These are phyloP conservation scores for Cercophora newfieldiana DNA, from an alignment of 495 filamentous ascomycete genomes.

Conservation along the genomic window DNA sequence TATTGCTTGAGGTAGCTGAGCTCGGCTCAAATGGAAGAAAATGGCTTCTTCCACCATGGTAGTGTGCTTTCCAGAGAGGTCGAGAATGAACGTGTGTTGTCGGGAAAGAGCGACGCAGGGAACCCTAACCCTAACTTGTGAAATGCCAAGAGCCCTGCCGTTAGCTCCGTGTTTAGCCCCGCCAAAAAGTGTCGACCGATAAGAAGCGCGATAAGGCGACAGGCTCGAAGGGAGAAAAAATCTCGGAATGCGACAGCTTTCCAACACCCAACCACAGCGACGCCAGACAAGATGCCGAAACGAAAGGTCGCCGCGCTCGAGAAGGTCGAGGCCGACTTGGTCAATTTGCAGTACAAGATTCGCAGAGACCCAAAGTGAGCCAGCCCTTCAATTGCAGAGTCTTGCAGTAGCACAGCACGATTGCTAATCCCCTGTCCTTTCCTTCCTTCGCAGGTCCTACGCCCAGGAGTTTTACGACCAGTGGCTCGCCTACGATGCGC, in stretches of 20 bases:
- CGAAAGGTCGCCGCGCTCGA: constrained; percentile 87
- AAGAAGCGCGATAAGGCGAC: constrained; percentile 22
- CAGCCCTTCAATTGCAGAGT: neutral
- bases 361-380: constrained; percentile 75
- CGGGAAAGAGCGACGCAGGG: too few relatives aligned
- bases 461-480: constrained; percentile 82
- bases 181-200: constrained; percentile 18
- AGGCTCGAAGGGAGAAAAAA: constrained; percentile 18
- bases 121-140: too few relatives aligned
- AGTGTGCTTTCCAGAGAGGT: too few relatives aligned
- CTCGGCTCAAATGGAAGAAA: too few relatives aligned
- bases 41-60: too few relatives aligned
- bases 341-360: constrained; percentile 87
- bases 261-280: constrained; percentile 3
- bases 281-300: constrained; percentile 63
- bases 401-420: neutral
- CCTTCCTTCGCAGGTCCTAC: constrained; percentile 61
- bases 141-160: too few relatives aligned
- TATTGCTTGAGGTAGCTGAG: too few relatives aligned
- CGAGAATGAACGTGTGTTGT: too few relatives aligned
- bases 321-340: constrained; percentile 90
- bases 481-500: constrained; percentile 88
- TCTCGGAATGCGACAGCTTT: neutral
- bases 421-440: constrained; percentile 18
- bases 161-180: constrained; percentile 12